A percentile compares a stretch with the other conserved stretches of the same genome.
Conservation (phyloP, 176 grass and related monocot species). For the Carex cristatella region DNA sequence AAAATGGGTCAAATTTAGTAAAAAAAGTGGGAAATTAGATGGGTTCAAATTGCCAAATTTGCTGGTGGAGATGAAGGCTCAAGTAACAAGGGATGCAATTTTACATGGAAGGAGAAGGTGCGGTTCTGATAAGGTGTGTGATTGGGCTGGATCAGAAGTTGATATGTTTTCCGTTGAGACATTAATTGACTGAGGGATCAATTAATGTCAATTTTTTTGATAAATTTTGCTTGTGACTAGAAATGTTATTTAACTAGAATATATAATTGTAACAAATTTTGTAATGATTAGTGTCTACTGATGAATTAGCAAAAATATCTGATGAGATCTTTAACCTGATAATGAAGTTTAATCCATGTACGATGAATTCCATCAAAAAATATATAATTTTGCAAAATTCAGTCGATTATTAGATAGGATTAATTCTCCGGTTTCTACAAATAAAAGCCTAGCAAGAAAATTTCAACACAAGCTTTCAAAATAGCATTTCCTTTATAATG, state of each 20-base stretch:
- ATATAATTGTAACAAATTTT: background rate
- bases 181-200: constrained; percentile 18
- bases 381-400: no score
- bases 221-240: background rate
- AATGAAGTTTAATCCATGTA: no score
- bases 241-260: background rate
- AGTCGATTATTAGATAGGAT: no score
- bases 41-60: constrained; percentile 12
- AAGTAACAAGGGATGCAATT: background rate
- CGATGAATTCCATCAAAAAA: no score
- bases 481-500: no score
- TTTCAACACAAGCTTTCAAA: no score
- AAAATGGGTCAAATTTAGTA: background rate
- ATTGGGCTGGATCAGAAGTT: constrained; percentile 2
- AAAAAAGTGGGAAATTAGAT: background rate
- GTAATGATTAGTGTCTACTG: background rate
- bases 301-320: no score
- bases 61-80: constrained; percentile 8
- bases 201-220: background rate
- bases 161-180: constrained; percentile 20
- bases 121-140: background rate
- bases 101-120: background rate
- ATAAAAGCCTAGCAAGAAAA: no score
- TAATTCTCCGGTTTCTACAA: no score
- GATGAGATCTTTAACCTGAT: no score